Evolutionary conservation across 495 filamentous ascomycete species (phyloP), one percentile per base, ranked within the genome.

Genomic region (Astrothelium macrocarpum): DNA sequence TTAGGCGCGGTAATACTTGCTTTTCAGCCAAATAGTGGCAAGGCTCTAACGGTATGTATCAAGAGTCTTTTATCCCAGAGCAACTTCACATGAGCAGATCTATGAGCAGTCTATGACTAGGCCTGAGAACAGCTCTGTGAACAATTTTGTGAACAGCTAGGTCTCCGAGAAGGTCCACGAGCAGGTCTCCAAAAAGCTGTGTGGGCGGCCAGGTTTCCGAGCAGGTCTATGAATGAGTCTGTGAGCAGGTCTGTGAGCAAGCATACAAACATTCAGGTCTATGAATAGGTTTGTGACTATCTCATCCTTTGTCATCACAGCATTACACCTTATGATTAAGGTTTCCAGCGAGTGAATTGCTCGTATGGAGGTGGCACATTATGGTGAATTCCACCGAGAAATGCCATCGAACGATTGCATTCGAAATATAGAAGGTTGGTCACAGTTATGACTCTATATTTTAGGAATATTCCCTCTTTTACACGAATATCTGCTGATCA

Each of bases 291-390:
- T 18, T 49, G 11, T 49, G 43, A 49, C 9, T 18, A 49, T 49
- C 43, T 49, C 18, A 10, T 49, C 11, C 43, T 49, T 49, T 49
- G 43, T 49, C 43, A 49, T 49, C 43, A 49, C 9, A 49, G 43
- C 9, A 49, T 14, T 14, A 20, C 43, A 5, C 43, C 18, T 49
- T 20, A 20, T 49, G 43, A 49, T 49, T 49, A 49, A 9, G 43
- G 43, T 49, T 49, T 49, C 43, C 43, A 18, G 43, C 43, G 43
- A 49, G 43, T 49, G 43, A 49, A 49, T 49, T 49, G 43, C 43
- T 49, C 43, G 43, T 49, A 49, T 49, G 43, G 43, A 49, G 43
- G 18, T 49, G 43, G 43, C 43, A 49, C 43, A 14, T 49, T 49
- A 49, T 49, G 43, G 43, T 49, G 43, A 49, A 49, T 10, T 5